Percentiles rank a stretch among this genome's conserved stretches.
Evolutionary conservation across 805 yeast species (phyloP).

Genomic region (Suhomyces faveliae): DNA sequence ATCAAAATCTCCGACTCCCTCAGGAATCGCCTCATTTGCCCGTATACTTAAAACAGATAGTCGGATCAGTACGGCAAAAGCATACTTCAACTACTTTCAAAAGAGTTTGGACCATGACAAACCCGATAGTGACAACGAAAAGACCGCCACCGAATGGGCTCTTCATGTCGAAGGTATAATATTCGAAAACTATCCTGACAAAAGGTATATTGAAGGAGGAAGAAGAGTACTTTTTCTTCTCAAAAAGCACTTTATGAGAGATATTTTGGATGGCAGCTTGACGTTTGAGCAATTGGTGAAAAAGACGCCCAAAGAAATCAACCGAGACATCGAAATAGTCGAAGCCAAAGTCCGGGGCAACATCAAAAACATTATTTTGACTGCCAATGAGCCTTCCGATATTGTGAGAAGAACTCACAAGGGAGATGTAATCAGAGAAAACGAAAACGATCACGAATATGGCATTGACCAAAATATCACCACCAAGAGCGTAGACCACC

Average conservation of each 20-base stretch:
- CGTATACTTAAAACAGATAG: slow-evolving; percentile 31
- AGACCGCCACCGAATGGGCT: slow-evolving; percentile 47
- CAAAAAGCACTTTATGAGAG: slow-evolving; percentile 58
- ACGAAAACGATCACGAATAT: slow-evolving; percentile 21
- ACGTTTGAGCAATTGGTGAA: slow-evolving; percentile 58
- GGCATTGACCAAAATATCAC: slow-evolving; percentile 27
- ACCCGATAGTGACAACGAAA: slow-evolving; percentile 24
- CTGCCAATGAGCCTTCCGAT: slow-evolving; percentile 52
- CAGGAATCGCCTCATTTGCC: slow-evolving; percentile 9
- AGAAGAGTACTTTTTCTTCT: slow-evolving; percentile 64
- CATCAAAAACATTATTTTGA: slow-evolving; percentile 65
- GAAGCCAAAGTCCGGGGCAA: slow-evolving; percentile 72
- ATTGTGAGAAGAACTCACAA: slow-evolving; percentile 78
- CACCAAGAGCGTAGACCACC: slow-evolving; percentile 36
- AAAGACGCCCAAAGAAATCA: slow-evolving; percentile 73
- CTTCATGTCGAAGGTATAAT: slow-evolving; percentile 51
- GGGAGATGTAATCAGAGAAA: slow-evolving; percentile 80
- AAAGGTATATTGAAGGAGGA: slow-evolving; percentile 63
- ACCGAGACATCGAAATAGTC: slow-evolving; percentile 68
- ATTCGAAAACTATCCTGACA: slow-evolving; percentile 28
- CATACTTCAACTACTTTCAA: slow-evolving; percentile 46
- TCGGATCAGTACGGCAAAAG: slow-evolving; percentile 49
- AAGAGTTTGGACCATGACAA: slow-evolving; percentile 37
- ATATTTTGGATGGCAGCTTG: slow-evolving; percentile 54
- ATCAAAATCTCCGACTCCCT: not conserved